Base-by-base conservation (phyloP, 1,284 basidiomycete species). In the Afroboletus lepidellus region DNA sequence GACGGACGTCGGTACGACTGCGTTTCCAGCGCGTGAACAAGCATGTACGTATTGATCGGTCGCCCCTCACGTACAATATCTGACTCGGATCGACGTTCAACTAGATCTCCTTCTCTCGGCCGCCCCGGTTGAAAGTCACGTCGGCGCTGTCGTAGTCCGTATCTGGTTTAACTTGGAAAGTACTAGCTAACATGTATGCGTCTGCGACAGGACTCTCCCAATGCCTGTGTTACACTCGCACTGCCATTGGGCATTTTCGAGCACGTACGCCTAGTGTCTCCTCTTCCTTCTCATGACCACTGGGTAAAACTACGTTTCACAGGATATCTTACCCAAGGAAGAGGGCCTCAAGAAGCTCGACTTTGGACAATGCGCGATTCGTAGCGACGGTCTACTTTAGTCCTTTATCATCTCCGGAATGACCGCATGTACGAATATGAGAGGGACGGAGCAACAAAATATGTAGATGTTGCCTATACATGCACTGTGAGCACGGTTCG, bases 221-320 rank as follows among this genome's bases (percentile, higher is more conserved):
- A 90, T 57, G 87, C 86, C 1, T 89, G 86, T 60, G 87, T 89
- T 2, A 90, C 86, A 0, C 71, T 90, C 37, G 85, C 78, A 0
- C 73, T 90, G 4, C 87, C 87, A 3, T 74, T 83, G 23, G 85
- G 80, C 8, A 90, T 89, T 57, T 90, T 90, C 60, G 84, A 88
- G 48, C 78, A 83, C 61, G 84, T 85, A 46, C 54, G 78, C 70
- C 47, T 27, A 4, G 6, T 15, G 12, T 8, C 23, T 3, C 18
- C 27, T 12, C 25, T 24, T 15, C 15, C 15, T 15, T 3, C 1
- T n/a, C 32, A 5, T 18, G 41, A 39, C 3, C 9, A 25, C 23
- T 15, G 3, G 2, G 8, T 15, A 20, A 2, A 57, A n/a, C 41
- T 2, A n/a, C 9, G 7, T 9, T 3, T 18, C 27, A 9, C 52